Conservation (phyloP, 441 rosid genomes). For the Erodium moschatum region DNA sequence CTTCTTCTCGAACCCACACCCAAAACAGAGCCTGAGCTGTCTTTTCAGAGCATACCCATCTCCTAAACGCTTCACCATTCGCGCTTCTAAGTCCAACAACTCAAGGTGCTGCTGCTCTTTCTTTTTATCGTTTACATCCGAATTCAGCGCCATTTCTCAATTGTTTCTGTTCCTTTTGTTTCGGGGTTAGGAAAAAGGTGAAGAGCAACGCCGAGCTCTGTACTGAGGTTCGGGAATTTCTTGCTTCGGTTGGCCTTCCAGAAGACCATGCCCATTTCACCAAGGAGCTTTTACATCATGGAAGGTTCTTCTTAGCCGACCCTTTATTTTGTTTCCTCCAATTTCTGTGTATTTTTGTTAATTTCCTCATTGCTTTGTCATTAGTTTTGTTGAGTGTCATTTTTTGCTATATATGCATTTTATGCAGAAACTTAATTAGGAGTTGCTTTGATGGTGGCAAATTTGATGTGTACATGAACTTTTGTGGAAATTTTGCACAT, state of each 20-base stretch:
- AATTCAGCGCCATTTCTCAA: not conserved
- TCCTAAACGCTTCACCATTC: slow-evolving; percentile 26
- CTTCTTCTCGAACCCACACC: too few relatives aligned
- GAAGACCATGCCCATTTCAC: slow-evolving; percentile 56
- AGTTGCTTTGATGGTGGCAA: not conserved
- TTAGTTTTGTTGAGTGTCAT: not conserved
- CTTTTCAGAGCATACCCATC: slow-evolving; percentile 22
- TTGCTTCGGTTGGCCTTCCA: slow-evolving; percentile 53
- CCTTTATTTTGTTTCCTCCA: not conserved
- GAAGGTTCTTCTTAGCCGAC: slow-evolving; percentile 44
- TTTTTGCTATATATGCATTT: too few relatives aligned
- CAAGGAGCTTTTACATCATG: slow-evolving; percentile 63
- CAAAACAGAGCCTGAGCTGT: too few relatives aligned
- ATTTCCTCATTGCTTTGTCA: not conserved
- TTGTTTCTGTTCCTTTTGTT: not conserved
- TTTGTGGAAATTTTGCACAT: not conserved
- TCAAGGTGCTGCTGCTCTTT: slow-evolving; percentile 33
- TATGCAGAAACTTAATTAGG: not conserved
- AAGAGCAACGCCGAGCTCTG: slow-evolving; percentile 70
- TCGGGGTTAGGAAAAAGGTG: slow-evolving; percentile 38
- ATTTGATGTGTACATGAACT: too few relatives aligned
- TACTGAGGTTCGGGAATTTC: slow-evolving; percentile 52
- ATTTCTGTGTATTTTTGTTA: not conserved
- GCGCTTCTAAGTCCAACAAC: slow-evolving; percentile 36
- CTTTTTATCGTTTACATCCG: not conserved